A percentile compares a stretch with the other conserved stretches of the same genome.
phyloP scores from a whole-genome alignment of 192 early-diverging fungal genomes.

The Mortierella antarctica region DNA sequence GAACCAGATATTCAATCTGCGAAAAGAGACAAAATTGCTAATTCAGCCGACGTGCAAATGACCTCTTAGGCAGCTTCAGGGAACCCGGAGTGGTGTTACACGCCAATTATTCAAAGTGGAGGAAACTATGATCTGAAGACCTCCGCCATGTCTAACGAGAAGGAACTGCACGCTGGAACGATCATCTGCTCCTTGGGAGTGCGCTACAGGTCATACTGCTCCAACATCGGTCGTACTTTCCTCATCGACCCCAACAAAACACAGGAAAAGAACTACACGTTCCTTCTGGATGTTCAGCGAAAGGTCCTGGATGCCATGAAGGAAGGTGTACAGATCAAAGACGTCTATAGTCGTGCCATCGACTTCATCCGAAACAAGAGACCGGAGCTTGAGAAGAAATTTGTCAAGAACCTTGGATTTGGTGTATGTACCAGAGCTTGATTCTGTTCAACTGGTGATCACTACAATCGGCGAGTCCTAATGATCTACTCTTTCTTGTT shows the following conservation, averaged over 20 bases:
- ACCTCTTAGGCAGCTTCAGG: conserved; percentile 65
- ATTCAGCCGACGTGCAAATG: neutral
- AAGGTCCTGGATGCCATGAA: conserved; percentile 76
- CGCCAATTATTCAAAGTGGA: conserved; percentile 96
- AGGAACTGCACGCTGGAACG: conserved; percentile 86
- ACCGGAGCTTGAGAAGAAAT: conserved; percentile 87
- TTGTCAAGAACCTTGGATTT: conserved; percentile 90
- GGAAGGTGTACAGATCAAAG: conserved; percentile 78
- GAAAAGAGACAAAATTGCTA: neutral
- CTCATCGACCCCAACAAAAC: conserved; percentile 91
- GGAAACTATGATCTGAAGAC: conserved; percentile 90
- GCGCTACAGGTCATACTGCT: conserved; percentile 95
- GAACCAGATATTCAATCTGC: neutral
- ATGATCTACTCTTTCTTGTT: conserved; percentile 5
- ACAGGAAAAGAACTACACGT: conserved; percentile 94
- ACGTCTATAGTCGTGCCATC: conserved; percentile 79
- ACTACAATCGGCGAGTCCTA: neutral
- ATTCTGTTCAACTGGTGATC: neutral
- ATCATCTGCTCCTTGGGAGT: conserved; percentile 94
- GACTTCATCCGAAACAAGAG: conserved; percentile 79
- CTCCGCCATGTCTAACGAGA: conserved; percentile 78
- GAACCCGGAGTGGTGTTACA: conserved; percentile 89
- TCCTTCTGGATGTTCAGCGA: conserved; percentile 88
- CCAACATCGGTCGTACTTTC: conserved; percentile 93
- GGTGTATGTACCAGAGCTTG: conserved; percentile 59